Conservation (phyloP, 768 basidiomycete genomes). For the Crucibulum laeve region DNA sequence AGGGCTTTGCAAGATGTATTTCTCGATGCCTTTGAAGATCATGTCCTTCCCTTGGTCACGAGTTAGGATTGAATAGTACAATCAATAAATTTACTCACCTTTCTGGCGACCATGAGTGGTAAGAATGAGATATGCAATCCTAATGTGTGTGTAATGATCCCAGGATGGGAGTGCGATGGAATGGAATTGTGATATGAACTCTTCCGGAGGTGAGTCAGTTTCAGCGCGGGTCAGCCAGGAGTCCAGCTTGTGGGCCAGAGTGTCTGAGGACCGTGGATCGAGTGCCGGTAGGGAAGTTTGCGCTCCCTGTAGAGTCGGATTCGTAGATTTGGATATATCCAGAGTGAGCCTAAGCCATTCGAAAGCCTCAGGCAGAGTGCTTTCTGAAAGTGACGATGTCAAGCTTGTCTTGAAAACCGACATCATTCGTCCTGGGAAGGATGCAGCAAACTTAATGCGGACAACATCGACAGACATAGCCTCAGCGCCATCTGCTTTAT, state of each 20-base stretch:
- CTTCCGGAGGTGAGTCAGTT: constrained; percentile 19
- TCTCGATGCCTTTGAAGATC: constrained; percentile 37
- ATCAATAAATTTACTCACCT: constrained; percentile 20
- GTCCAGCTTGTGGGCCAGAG: constrained; percentile 27
- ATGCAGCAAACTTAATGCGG: constrained; percentile 21
- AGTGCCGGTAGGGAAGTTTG: constrained; percentile 2
- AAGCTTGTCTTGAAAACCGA: constrained; percentile 22
- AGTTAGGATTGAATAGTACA: background rate
- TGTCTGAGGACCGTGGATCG: constrained; percentile 15
- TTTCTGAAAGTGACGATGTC: constrained; percentile 12
- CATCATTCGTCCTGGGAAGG: constrained; percentile 22
- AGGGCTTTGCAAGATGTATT: constrained; percentile 30
- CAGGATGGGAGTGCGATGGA: constrained; percentile 30
- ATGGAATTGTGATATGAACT: constrained; percentile 31
- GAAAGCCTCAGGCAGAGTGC: constrained; percentile 32
- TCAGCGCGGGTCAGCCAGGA: constrained; percentile 31
- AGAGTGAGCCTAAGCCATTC: constrained; percentile 31
- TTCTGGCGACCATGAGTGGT: constrained; percentile 35
- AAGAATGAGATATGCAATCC: constrained; percentile 37
- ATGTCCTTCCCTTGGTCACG: constrained; percentile 32
- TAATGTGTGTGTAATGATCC: constrained; percentile 47
- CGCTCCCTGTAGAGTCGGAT: background rate
- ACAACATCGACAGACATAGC: constrained; percentile 47
- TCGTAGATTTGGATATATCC: constrained; percentile 16
- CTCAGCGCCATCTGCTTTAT: constrained; percentile 58